Evolutionary conservation across 257 asterid species (phyloP).

Genomic region (Solanum microdontum): DNA sequence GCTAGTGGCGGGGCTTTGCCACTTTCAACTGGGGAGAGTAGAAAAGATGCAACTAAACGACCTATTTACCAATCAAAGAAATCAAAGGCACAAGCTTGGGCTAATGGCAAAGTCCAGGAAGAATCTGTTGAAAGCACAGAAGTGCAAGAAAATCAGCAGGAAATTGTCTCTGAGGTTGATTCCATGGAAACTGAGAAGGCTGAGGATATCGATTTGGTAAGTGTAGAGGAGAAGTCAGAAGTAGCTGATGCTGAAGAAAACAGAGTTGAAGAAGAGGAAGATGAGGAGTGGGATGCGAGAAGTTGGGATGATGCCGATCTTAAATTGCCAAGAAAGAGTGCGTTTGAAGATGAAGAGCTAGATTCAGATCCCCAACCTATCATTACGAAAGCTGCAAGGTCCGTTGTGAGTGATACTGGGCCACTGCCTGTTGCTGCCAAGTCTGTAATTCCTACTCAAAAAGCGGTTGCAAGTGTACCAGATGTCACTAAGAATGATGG

Average conservation of each 20-base stretch:
- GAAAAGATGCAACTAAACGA: conserved; percentile 40
- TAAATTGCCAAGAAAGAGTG: conserved; percentile 68
- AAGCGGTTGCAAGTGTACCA: conserved; percentile 7
- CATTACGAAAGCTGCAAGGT: conserved; percentile 17
- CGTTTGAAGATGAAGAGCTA: conserved; percentile 75
- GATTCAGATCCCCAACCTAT: conserved; percentile 50
- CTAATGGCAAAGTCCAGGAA: conserved; percentile 44
- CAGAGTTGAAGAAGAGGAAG: conserved; percentile 17
- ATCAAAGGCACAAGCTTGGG: conserved; percentile 49
- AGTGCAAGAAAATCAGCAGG: conserved; percentile 29
- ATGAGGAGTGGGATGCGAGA: conserved; percentile 93
- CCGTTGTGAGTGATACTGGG: not conserved
- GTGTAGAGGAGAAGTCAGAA: conserved; percentile 27
- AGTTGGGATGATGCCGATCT: conserved; percentile 94
- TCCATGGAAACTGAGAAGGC: conserved; percentile 21
- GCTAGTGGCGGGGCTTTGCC: conserved; percentile 47
- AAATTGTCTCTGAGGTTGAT: conserved; percentile 25
- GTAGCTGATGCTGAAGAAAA: conserved; percentile 40
- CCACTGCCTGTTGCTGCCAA: conserved; percentile 12
- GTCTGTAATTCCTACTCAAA: conserved; percentile 13
- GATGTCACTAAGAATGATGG: conserved; percentile 20
- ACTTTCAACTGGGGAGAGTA: conserved; percentile 34
- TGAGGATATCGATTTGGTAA: conserved; percentile 5
- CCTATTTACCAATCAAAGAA: conserved; percentile 73
- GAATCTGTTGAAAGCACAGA: conserved; percentile 36